Base-by-base conservation (phyloP, 352 stramenopile species). In the Pythium utonaiense region DNA sequence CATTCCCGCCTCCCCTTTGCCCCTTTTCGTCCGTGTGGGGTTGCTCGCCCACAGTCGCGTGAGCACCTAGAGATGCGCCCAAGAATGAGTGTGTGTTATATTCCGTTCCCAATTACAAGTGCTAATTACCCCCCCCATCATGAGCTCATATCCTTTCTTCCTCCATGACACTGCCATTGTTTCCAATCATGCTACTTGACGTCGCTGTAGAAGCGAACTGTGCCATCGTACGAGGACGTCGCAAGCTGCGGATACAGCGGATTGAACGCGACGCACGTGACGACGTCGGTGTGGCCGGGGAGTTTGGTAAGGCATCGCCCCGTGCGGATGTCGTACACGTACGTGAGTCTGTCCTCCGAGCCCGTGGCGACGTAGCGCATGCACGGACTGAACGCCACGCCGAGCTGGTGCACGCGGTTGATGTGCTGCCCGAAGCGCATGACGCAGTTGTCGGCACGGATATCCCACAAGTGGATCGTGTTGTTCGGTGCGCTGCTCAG, bases 281-380 rank as follows among this genome's bases (percentile, higher is more conserved):
- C 83, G 1, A 85, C 83, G 62, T 96, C 86, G 6, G 56, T 79
- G 66, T 96, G 86, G 3, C 80, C 75, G 1, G 68, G 56, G 6
- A 94, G 73, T 60, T 83, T 87, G 47, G 70, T 69, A 6, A 93
- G 57, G 24, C 65, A 74, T 3, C 83, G 66, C 1, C 85, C 77
- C 17, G 73, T 95, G 49, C 86, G 85, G 49, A 96, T 74, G 57
- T 97, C 89, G 71, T 96, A 96, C 42, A 96, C 52, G 62, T 94
- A 95, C 12, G 75, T 70, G 8, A 70, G 60, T 5, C 89, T 79
- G 57, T 96, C 89, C 68, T 96, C 88, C 1, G 83, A 96, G 34
- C 89, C 89, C 3, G 80, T 91, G 7, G 87, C 86, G 21, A 96
- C 71, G 64, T 95, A 96, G 17, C 89, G 83, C 85, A 96, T 94